Conservation (phyloP, 2,329 filamentous ascomycete species). For the Colletotrichum simmondsii region DNA sequence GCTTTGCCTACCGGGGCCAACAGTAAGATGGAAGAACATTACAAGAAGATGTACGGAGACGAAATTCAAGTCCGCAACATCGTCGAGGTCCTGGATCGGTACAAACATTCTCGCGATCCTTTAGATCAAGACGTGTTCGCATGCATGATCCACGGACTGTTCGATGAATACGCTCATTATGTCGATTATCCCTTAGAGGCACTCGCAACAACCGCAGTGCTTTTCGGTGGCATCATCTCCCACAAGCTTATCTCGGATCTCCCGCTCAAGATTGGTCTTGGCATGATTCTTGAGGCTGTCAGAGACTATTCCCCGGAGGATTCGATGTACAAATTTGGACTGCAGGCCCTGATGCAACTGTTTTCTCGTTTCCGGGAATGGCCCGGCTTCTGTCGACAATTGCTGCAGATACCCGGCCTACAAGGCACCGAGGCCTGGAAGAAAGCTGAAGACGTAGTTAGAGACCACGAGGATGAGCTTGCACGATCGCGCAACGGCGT, state of each 20-base stretch:
- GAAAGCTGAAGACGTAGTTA: slow-evolving; percentile 84
- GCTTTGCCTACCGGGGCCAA: slow-evolving; percentile 82
- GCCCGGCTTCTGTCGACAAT: slow-evolving; percentile 91
- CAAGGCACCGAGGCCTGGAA: slow-evolving; percentile 86
- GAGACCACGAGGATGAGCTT: slow-evolving; percentile 71
- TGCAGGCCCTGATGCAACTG: slow-evolving; percentile 93
- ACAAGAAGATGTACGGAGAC: slow-evolving; percentile 97
- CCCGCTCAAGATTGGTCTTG: slow-evolving; percentile 91
- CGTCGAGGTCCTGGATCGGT: slow-evolving; percentile 83
- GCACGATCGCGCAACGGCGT: slow-evolving; percentile 66
- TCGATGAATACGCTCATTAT: slow-evolving; percentile 97
- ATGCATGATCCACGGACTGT: slow-evolving; percentile 97
- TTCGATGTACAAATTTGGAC: slow-evolving; percentile 97
- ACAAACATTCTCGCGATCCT: slow-evolving; percentile 87
- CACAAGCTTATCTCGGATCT: slow-evolving; percentile 91
- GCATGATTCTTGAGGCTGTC: slow-evolving; percentile 97
- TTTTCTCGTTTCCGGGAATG: slow-evolving; percentile 87
- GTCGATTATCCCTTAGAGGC: slow-evolving; percentile 96
- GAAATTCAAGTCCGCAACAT: slow-evolving; percentile 89
- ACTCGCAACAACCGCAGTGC: slow-evolving; percentile 91
- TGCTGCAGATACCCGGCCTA: slow-evolving; percentile 84
- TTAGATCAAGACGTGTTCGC: slow-evolving; percentile 94
- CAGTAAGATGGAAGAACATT: slow-evolving; percentile 94
- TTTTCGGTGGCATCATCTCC: slow-evolving; percentile 96
- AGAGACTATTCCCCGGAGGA: slow-evolving; percentile 84